Base-by-base conservation (phyloP, 2,329 filamentous ascomycete species). In the Aspergillus sp. region DNA sequence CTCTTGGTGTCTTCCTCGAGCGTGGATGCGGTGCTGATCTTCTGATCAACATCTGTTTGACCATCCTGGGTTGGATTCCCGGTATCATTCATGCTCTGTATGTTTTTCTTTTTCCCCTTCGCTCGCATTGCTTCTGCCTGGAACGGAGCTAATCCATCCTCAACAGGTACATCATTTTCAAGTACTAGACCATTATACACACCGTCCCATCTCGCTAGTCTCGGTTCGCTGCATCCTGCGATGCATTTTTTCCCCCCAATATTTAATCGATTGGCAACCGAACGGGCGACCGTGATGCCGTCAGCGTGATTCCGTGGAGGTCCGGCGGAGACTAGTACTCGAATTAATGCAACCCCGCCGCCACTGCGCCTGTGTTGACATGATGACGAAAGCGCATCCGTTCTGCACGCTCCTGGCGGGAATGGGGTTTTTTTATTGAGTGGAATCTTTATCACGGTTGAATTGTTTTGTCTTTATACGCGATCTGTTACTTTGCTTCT, bases 1-100 rank as follows among this genome's bases (percentile, higher is more conserved):
- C 91, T 71, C 77, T 96, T 51, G 91, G 91, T 79, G 91, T 96
- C 72, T 94, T 95, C 83, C 88, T 96, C 63, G 91, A 96, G 86
- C 85, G 88, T 64, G 91, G 91, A 66, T 95, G 91, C 78, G 87
- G 87, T 70, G 84, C 86, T 62, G 89, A 95, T 72, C 80, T 96
- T 68, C 80, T 93, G 75, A 95, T 96, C 84, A 95, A 95, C 86
- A 89, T 95, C 75, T 82, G 91, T 68, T 79, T 95, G 76, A 95
- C 90, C 64, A 84, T 90, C 64, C 79, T 90, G 63, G 85, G 83
- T 74, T 86, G 84, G 74, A 82, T 92, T 66, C 88, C 87, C 60
- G 89, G 90, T 74, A 92, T 95, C 78, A 90, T 95, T 73, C 91
- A 96, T 80, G 91, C 91, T 57, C 77, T 95, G 79, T 95, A 84